These are phyloP conservation scores for Debaryomycetaceae sp. DNA, from an alignment of 1,139 yeast species.

Conservation along the genomic window DNA sequence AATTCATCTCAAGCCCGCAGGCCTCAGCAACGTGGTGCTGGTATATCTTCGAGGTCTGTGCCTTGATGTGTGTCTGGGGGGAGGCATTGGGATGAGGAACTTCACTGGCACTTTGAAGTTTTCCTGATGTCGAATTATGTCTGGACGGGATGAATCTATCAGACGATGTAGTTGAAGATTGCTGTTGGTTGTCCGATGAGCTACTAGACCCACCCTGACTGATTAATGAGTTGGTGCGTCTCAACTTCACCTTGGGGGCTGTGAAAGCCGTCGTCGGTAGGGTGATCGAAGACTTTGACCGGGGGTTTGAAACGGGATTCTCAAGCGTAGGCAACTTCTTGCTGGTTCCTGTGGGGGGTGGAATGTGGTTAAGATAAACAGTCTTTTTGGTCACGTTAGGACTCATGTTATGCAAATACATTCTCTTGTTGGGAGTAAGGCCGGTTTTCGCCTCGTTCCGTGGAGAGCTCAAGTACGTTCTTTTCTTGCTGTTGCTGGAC, in stretches of 20 bases:
- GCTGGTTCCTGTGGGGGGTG: slow-evolving; percentile 6
- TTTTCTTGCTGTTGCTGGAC: slow-evolving; percentile 3
- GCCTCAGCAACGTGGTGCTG: slow-evolving; percentile 91
- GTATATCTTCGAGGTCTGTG: slow-evolving; percentile 68
- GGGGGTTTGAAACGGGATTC: slow-evolving; percentile 17
- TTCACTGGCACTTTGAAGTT: slow-evolving; percentile 27
- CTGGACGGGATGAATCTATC: slow-evolving; percentile 48
- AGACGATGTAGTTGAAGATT: slow-evolving; percentile 20
- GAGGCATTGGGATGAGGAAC: slow-evolving; percentile 46
- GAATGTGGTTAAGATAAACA: slow-evolving; percentile 17
- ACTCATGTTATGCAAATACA: slow-evolving; percentile 37
- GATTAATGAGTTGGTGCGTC: slow-evolving; percentile 36
- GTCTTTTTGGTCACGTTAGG: slow-evolving; percentile 38
- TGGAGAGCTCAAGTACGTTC: slow-evolving; percentile 5
- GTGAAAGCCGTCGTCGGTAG: slow-evolving; percentile 10
- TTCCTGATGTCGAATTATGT: slow-evolving; percentile 40
- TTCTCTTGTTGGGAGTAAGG: slow-evolving; percentile 30
- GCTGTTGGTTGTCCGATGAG: slow-evolving; percentile 19
- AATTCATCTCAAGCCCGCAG: slow-evolving; percentile 83
- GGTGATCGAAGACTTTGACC: slow-evolving; percentile 19
- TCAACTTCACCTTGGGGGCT: slow-evolving; percentile 22
- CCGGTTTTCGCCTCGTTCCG: slow-evolving; percentile 1
- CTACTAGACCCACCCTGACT: slow-evolving; percentile 22
- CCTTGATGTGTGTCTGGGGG: slow-evolving; percentile 56
- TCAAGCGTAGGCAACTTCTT: slow-evolving; percentile 9